Base-by-base conservation (phyloP, 2,329 filamentous ascomycete species). In the Geosmithia putterillii region DNA sequence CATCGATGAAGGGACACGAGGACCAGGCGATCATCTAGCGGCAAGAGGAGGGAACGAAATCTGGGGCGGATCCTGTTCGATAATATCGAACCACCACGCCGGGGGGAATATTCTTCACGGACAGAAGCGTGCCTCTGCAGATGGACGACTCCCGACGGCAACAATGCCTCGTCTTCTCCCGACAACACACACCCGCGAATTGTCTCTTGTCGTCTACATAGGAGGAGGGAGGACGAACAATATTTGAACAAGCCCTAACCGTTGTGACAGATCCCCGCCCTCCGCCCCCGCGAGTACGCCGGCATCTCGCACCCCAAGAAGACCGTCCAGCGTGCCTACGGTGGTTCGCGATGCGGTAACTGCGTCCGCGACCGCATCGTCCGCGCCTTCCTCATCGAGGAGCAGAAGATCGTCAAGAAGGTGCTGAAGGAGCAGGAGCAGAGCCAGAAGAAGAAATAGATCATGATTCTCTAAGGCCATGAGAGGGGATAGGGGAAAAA, bases 331-430 rank as follows among this genome's bases (percentile, higher is more conserved):
- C 88, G 92, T 62, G 89, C 92, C 63, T 98, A 98, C 70, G 89
- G 92, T 69, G 92, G 92, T 64, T 95, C 89, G 62, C 86, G 92
- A 80, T 98, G 92, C 78, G 88, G 85, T 65, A 92, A 87, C 79
- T 98, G 92, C 71, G 92, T 98, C 58, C 89, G 90, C 71, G 92
- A 98, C 77, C 85, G 92, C 60, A 86, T 98, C 58, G 87, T 95
- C 58, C 87, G 92, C 59, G 92, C 92, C 53, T 98, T 98, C 83
- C 75, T 98, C 69, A 96, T 98, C 56, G 94, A 98, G 79, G 92
- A 98, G 82, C 92, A 98, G 80, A 98, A 98, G 86, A 96, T 98
- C 61, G 92, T 98, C 73, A 98, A 98, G 88, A 98, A 98, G 86
- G 92, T 98, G 62, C 81, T 96, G 68, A 95, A 95, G 85, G 90